Conservation (phyloP, 257 asterid genomes). For the Solanum ossicruentum region DNA sequence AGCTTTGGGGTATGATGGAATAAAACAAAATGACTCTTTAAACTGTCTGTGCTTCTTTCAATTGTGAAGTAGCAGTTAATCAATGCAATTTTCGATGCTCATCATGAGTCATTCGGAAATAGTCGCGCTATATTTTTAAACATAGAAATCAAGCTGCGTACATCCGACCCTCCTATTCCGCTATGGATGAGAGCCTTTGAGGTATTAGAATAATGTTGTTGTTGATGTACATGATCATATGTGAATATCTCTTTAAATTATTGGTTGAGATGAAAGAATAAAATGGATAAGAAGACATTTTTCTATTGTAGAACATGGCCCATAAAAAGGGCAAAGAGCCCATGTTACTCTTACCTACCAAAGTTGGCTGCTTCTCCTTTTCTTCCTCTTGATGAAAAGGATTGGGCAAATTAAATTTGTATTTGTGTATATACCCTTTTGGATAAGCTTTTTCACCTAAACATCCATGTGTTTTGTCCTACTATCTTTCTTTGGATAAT, state of each 20-base stretch:
- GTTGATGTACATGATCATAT: not conserved
- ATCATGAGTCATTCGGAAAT: too few relatives aligned
- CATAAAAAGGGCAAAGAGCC: not conserved
- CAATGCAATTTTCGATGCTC: too few relatives aligned
- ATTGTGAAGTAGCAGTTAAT: too few relatives aligned
- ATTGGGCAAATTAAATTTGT: not conserved
- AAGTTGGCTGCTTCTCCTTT: not conserved
- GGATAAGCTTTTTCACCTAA: not conserved
- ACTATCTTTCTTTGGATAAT: not conserved
- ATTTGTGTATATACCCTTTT: not conserved
- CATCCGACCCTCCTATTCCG: too few relatives aligned
- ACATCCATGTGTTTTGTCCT: not conserved
- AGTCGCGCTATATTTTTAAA: too few relatives aligned
- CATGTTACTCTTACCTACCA: not conserved
- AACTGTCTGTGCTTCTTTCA: too few relatives aligned
- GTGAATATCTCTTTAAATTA: not conserved
- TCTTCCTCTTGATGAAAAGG: not conserved
- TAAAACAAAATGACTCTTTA: too few relatives aligned
- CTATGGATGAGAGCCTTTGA: too few relatives aligned
- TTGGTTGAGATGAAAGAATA: not conserved
- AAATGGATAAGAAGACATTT: not conserved
- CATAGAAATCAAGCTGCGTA: too few relatives aligned
- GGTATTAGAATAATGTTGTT: too few relatives aligned
- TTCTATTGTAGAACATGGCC: not conserved
- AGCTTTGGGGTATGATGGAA: too few relatives aligned